phyloP scores from a whole-genome alignment of 2,329 filamentous ascomycete genomes.

The Cladosporium sp. region DNA sequence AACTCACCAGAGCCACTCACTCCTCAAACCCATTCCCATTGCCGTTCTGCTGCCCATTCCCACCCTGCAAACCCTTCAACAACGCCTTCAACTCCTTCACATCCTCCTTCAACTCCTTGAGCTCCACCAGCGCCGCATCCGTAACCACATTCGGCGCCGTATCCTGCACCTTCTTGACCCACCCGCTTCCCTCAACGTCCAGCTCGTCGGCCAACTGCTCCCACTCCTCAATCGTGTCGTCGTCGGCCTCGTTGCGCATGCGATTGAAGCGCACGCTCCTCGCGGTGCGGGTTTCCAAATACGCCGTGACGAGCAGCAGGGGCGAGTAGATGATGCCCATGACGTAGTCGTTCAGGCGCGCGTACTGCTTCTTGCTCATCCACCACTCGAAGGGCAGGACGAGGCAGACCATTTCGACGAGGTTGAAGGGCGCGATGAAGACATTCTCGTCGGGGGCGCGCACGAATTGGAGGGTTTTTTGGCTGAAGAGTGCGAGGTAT shows the following conservation, averaged over 20 bases:
- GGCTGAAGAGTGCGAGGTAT: conserved; percentile 86
- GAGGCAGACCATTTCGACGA: conserved; percentile 80
- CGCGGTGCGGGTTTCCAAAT: conserved; percentile 44
- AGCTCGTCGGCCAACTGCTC: conserved; percentile 71
- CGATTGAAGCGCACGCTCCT: conserved; percentile 57
- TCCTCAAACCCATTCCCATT: neutral
- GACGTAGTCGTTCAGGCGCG: conserved; percentile 78
- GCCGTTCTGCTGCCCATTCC: neutral
- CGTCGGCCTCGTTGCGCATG: conserved; percentile 77
- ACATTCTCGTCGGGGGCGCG: conserved; percentile 97
- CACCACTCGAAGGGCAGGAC: conserved; percentile 91
- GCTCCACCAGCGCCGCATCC: conserved; percentile 69
- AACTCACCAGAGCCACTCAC: too few relatives aligned
- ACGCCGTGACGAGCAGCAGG: conserved; percentile 72
- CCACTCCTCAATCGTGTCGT: conserved; percentile 89
- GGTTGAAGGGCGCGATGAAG: conserved; percentile 92
- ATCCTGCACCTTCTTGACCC: conserved; percentile 73
- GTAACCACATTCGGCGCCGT: conserved; percentile 78
- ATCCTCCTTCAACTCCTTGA: conserved; percentile 41
- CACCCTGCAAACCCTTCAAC: conserved; percentile 18
- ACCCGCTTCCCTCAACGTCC: conserved; percentile 79
- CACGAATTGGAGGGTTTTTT: conserved; percentile 96
- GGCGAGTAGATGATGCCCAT: conserved; percentile 86
- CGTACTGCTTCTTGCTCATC: conserved; percentile 71
- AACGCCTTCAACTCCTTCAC: conserved; percentile 43